A percentile compares a stretch with the other conserved stretches of the same genome.
Conservation (phyloP, 148 eudicot genomes). For the Heliamphora exappendiculata region DNA sequence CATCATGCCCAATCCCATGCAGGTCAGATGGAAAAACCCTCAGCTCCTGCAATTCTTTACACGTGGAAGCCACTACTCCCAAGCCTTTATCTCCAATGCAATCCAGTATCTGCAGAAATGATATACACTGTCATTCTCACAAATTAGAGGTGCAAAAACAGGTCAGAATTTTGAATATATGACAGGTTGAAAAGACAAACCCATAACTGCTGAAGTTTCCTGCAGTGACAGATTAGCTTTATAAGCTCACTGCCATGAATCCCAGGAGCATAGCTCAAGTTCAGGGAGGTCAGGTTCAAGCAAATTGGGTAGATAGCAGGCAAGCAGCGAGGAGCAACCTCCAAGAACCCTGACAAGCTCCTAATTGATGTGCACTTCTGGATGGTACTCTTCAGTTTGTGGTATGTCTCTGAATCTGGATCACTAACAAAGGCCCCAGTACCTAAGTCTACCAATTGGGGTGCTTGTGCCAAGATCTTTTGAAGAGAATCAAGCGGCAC, state of each 20-base stretch:
- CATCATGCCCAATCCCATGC: slow-evolving; percentile 37
- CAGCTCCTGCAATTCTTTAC: slow-evolving; percentile 76
- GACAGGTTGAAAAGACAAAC: slow-evolving; percentile 27
- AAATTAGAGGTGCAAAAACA: neutral
- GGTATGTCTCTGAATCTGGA: slow-evolving; percentile 48
- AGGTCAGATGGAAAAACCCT: slow-evolving; percentile 77
- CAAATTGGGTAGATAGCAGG: slow-evolving; percentile 67
- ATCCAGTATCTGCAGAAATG: slow-evolving; percentile 46
- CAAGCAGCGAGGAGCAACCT: slow-evolving; percentile 50
- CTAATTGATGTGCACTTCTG: slow-evolving; percentile 50
- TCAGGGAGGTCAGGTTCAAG: slow-evolving; percentile 48
- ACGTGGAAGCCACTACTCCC: slow-evolving; percentile 50
- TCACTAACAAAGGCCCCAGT: slow-evolving; percentile 56
- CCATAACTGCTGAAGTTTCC: slow-evolving; percentile 60
- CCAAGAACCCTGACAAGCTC: slow-evolving; percentile 72
- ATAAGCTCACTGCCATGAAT: slow-evolving; percentile 51
- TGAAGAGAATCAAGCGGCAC: slow-evolving; percentile 56
- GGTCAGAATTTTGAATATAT: neutral
- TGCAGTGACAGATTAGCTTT: slow-evolving; percentile 61
- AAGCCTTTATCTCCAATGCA: slow-evolving; percentile 75
- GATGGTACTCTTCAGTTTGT: slow-evolving; percentile 32
- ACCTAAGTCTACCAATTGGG: slow-evolving; percentile 68
- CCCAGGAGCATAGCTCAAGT: slow-evolving; percentile 78
- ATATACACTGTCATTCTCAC: neutral
- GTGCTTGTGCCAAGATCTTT: slow-evolving; percentile 54